phyloP scores from a whole-genome alignment of 164 flowering plant species.

The Hamamelis virginiana region DNA sequence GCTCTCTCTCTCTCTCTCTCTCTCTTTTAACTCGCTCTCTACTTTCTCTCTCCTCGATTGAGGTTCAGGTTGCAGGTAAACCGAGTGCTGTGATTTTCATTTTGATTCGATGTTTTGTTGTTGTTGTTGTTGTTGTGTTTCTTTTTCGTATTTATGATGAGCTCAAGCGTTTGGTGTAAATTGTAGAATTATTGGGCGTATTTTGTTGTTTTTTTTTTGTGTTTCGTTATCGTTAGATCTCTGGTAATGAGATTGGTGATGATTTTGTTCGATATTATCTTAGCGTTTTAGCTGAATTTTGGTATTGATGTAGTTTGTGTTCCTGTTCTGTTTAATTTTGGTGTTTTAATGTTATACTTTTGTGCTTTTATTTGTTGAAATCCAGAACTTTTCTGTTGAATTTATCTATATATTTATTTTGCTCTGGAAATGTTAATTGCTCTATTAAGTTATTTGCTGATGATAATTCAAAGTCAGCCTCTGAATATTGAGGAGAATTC shows the following conservation, averaged over 20 bases:
- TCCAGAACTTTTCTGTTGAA: background rate
- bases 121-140: no score
- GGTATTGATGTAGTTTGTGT: background rate
- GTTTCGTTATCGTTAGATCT: background rate
- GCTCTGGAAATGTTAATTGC: no score
- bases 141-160: no score
- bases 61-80: slow-evolving; percentile 22
- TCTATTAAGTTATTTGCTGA: background rate
- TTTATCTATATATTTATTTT: background rate
- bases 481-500: background rate
- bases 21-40: no score
- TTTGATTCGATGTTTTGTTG: slow-evolving; percentile 1
- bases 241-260: background rate
- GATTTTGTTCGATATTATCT: background rate
- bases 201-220: background rate
- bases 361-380: background rate
- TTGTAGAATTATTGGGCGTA: no score
- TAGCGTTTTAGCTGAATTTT: background rate
- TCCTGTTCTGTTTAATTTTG: background rate
- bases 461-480: background rate
- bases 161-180: background rate
- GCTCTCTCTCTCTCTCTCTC: no score
- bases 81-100: background rate
- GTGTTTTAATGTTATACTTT: no score
- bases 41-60: slow-evolving; percentile 9